phyloP scores from a whole-genome alignment of 2,329 filamentous ascomycete species.

The Ascochyta viciae-villosae region DNA sequence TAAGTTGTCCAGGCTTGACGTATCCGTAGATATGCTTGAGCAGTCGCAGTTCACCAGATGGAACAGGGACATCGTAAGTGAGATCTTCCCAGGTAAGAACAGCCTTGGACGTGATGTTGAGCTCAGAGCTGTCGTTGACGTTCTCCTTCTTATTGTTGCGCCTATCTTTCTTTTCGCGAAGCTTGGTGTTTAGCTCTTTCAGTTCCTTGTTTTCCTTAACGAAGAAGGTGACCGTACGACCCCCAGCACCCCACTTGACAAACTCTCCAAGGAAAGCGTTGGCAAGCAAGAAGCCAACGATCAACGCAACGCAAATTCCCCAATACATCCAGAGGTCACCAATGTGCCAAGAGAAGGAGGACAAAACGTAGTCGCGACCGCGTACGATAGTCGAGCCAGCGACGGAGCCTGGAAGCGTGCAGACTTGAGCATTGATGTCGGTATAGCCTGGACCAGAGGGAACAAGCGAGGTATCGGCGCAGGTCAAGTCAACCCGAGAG shows the following conservation, averaged over 20 bases:
- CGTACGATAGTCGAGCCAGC: conserved; percentile 69
- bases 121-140: conserved; percentile 52
- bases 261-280: conserved; percentile 80
- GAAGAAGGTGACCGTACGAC: conserved; percentile 81
- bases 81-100: conserved; percentile 66
- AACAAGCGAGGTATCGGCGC: conserved; percentile 71
- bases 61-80: conserved; percentile 73
- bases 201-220: conserved; percentile 72
- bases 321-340: conserved; percentile 72
- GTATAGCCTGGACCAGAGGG: conserved; percentile 74
- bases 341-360: conserved; percentile 71
- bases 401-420: conserved; percentile 76
- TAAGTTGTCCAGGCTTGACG: conserved; percentile 64
- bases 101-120: conserved; percentile 62
- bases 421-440: conserved; percentile 78
- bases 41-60: conserved; percentile 59
- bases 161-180: conserved; percentile 65
- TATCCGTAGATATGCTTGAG: conserved; percentile 64
- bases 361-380: conserved; percentile 72
- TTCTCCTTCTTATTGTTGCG: conserved; percentile 55
- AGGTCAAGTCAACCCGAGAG: conserved; percentile 70
- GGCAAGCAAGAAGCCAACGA: conserved; percentile 75
- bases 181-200: conserved; percentile 68
- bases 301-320: conserved; percentile 75
- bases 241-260: conserved; percentile 78